Evolutionary conservation across 2,329 filamentous ascomycete genomes (phyloP), one percentile per base, ranked within the genome.

Genomic region (Aaosphaeria pasadenensis): DNA sequence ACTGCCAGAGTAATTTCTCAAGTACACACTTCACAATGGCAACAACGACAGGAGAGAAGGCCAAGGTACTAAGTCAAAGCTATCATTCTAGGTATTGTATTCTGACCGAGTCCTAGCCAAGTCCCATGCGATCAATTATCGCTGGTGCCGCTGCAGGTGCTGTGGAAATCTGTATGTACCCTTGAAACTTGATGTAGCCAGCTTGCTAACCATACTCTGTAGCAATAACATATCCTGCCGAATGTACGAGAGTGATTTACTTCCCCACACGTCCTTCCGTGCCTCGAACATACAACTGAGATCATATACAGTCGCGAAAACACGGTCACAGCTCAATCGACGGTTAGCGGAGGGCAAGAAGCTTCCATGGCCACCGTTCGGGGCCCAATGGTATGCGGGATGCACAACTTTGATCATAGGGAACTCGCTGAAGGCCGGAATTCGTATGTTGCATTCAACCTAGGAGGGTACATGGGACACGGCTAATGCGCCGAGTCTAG

Each of bases 351-450:
- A 87, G 47, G 87, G 86, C 42, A 79, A 95, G 77, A 96, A 95
- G 76, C 81, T 96, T 30, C 91, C 92, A 45, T 96, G 90, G 88
- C 94, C 94, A 39, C 89, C 89, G 7, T 97, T 97, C 64, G 94
- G 94, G 43, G 78, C 75, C 60, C 90, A 95, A 71, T 99, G 94
- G 94, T 99, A 99, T 71, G 92, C 94, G 9, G 94, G 94, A 35
- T 99, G 94, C 76, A 97, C 94, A 42, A 97, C 94, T 30, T 75
- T 96, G 67, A 95, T 99, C 50, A 90, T 97, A 58, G 94, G 94
- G 52, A 99, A 99, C 74, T 95, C 91, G 45, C 80, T 94, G 68
- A 99, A 99, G 77, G 94, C 94, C 35, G 94, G 91, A 50, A 95
- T 97, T 54, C 86, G 91, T 91, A 81, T 52, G 86, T 78, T 7